phyloP scores from a whole-genome alignment of 345 rosid genomes.

The Camelina hispida region DNA sequence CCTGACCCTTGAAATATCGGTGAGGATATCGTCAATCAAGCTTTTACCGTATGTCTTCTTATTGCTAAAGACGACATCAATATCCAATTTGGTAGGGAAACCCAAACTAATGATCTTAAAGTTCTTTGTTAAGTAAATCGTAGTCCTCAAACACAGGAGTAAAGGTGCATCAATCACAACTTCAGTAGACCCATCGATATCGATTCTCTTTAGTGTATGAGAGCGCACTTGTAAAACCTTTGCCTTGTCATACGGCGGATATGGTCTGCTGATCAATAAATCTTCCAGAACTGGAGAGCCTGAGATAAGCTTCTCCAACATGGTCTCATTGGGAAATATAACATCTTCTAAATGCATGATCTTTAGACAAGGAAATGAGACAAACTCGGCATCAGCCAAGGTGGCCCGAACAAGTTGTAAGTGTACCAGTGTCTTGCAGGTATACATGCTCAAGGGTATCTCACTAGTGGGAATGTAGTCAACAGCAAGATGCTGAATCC shows the following conservation, averaged over 20 bases:
- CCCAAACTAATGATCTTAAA: background rate
- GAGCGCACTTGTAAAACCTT: slow-evolving; percentile 8
- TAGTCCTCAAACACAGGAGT: background rate
- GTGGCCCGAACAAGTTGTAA: background rate
- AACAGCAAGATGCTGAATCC: background rate
- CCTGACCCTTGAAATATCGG: background rate
- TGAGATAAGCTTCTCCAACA: slow-evolving; percentile 3
- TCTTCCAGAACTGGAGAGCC: slow-evolving; percentile 10
- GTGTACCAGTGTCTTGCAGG: slow-evolving; percentile 6
- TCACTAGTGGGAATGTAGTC: background rate
- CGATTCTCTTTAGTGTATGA: background rate
- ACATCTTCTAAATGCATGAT: background rate
- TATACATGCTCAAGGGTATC: background rate
- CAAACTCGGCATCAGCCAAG: background rate
- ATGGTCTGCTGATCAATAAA: background rate
- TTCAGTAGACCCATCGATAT: background rate
- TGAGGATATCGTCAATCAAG: background rate
- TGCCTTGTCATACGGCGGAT: no score
- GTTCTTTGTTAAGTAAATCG: background rate
- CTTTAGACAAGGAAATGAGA: background rate
- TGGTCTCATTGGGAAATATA: background rate
- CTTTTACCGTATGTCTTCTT: background rate
- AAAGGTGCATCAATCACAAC: slow-evolving; percentile 29
- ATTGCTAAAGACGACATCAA: background rate
- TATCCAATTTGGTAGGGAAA: background rate